A percentile compares a stretch with the other conserved stretches of the same genome.
Evolutionary conservation across 495 filamentous ascomycete genomes (phyloP).

Genomic region (Staphylotrichum longicolle): DNA sequence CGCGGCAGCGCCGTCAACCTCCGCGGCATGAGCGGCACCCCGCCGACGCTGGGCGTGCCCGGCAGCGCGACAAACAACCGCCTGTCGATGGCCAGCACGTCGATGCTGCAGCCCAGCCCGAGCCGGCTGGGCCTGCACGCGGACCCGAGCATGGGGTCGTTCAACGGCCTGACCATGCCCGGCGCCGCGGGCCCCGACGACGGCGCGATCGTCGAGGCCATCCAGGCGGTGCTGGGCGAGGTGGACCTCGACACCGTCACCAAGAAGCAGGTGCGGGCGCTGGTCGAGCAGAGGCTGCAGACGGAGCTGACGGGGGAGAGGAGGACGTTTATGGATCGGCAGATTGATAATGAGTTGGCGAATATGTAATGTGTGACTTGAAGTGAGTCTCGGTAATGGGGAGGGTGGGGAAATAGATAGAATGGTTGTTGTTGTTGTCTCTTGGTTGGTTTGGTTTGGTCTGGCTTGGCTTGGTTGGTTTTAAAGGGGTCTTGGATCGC

Average conservation of each 20-base stretch:
- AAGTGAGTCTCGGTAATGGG: too few species aligned
- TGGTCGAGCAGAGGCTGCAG: conserved; percentile 90
- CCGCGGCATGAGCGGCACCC: conserved; percentile 42
- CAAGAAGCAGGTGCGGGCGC: conserved; percentile 92
- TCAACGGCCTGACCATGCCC: conserved; percentile 39
- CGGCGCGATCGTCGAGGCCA: conserved; percentile 75
- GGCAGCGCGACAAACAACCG: conserved; percentile 40
- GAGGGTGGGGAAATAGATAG: too few species aligned
- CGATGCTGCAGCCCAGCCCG: conserved; percentile 34
- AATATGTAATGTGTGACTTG: conserved; percentile 65
- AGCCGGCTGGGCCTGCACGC: conserved; percentile 44
- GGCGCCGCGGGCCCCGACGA: conserved; percentile 52
- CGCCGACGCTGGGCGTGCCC: conserved; percentile 41
- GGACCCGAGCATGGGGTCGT: conserved; percentile 58
- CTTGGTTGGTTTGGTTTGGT: too few species aligned
- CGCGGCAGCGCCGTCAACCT: conserved; percentile 32
- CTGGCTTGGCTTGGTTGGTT: too few species aligned
- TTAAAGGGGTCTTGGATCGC: too few species aligned
- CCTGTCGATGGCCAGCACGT: conserved; percentile 42
- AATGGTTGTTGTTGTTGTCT: too few species aligned
- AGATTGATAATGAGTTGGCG: conserved; percentile 90
- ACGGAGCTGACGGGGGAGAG: conserved; percentile 81
- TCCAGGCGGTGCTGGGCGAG: conserved; percentile 77
- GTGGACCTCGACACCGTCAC: conserved; percentile 94
- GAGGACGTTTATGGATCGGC: conserved; percentile 77